Evolutionary conservation across 2,329 filamentous ascomycete species (phyloP), one percentile per base, ranked within the genome.

Genomic region (Cercospora berteroae): DNA sequence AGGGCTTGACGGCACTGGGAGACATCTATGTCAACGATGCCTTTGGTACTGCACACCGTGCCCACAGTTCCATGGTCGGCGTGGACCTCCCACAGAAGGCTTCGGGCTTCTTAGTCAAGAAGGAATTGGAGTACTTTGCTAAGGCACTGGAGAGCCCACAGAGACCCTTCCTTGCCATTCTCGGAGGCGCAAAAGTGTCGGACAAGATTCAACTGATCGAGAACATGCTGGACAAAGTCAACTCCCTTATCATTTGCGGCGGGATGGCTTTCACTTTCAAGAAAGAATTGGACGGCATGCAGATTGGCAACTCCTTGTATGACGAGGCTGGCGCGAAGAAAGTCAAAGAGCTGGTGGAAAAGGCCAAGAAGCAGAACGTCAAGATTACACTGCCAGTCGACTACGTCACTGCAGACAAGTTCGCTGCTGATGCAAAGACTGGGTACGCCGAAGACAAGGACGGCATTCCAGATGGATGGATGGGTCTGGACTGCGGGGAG

Each of bases 231-330:
- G 92, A 93, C 83, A 98, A 99, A 88, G 94, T 99, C 81, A 88
- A 99, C 87, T 95, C 90, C 81, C 88, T 99, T 73, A 91, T 99
- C 82, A 90, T 99, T 83, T 97, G 94, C 81, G 95, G 95, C 79
- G 95, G 89, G 77, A 99, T 99, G 95, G 94, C 95, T 71, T 99
- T 98, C 85, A 99, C 95, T 76, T 99, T 99, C 88, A 98, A 98
- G 88, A 99, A 99, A 88, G 94, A 93, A n/a, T 87, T 98, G 66
- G 88, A 97, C 83, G 86, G 87, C 79, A 89, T 98, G 77, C 87
- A 89, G 81, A 99, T 99, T 74, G 95, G 95, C 69, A 89, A 89
- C 84, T 95, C 85, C 62, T 87, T 99, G 76, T 99, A 96, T 80
- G 95, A 99, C 77, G 92, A 97, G 85, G 90, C 90, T 62, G 95